Percentiles rank a stretch among this genome's conserved stretches.
Conservation (phyloP, 345 rosid species). For the Streptanthus diversifolius region DNA sequence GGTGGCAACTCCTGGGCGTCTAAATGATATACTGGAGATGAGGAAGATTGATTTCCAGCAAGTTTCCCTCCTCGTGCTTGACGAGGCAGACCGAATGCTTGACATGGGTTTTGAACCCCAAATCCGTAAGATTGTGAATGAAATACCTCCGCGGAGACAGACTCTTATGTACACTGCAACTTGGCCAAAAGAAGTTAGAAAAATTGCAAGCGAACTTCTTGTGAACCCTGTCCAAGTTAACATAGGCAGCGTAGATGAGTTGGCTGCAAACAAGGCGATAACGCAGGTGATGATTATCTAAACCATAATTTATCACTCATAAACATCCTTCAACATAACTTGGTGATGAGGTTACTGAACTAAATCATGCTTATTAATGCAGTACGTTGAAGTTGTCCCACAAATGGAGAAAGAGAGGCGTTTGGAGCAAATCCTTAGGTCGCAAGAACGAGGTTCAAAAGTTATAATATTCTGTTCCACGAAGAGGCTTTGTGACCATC, state of each 20-base stretch:
- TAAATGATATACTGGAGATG: slow-evolving; percentile 91
- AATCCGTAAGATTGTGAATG: slow-evolving; percentile 93
- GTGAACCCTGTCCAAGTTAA: slow-evolving; percentile 93
- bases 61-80: slow-evolving; percentile 89
- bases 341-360: slow-evolving; percentile 11
- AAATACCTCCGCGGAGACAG: slow-evolving; percentile 83
- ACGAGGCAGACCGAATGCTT: slow-evolving; percentile 98
- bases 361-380: slow-evolving; percentile 19
- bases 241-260: slow-evolving; percentile 92
- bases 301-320: neutral
- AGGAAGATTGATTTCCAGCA: slow-evolving; percentile 74
- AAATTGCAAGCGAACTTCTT: slow-evolving; percentile 87
- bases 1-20: slow-evolving; percentile 99
- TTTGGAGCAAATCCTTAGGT: slow-evolving; percentile 78
- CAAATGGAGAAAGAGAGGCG: slow-evolving; percentile 95
- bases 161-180: slow-evolving; percentile 97
- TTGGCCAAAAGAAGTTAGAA: slow-evolving; percentile 97
- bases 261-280: slow-evolving; percentile 92
- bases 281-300: slow-evolving; percentile 62
- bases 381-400: slow-evolving; percentile 91
- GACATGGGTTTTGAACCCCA: slow-evolving; percentile 99
- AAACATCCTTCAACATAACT: neutral
- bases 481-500: slow-evolving; percentile 89
- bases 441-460: slow-evolving; percentile 91
- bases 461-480: slow-evolving; percentile 90